Percentiles rank a stretch among this genome's conserved stretches.
Evolutionary conservation across 1,284 basidiomycete genomes (phyloP).

Genomic region (Apiotrichum siamense): DNA sequence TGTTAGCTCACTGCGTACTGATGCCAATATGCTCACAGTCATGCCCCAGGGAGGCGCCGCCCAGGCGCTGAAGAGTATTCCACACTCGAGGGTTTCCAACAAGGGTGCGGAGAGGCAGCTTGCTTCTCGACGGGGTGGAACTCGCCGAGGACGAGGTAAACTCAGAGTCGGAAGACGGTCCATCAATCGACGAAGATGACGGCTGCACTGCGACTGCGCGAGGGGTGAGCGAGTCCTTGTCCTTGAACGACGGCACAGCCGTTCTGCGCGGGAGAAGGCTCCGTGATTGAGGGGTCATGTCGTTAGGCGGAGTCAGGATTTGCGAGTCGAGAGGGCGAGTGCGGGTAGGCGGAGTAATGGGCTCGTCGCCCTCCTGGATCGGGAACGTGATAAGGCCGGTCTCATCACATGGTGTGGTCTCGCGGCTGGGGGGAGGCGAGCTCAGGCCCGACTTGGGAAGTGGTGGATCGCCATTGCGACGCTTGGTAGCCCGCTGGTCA

Average conservation of each 20-base stretch:
- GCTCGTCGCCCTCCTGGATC: constrained; percentile 10
- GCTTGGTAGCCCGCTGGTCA: constrained; percentile 17
- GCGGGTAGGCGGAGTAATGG: neutral
- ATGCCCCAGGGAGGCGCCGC: constrained; percentile 1
- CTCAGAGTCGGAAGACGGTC: constrained; percentile 4
- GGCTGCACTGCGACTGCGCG: neutral
- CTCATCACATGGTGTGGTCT: constrained; percentile 11
- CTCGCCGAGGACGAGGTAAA: neutral
- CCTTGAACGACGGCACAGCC: neutral
- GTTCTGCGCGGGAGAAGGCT: constrained; percentile 11
- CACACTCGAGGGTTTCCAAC: constrained; percentile 1
- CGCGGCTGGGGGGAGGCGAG: constrained; percentile 24
- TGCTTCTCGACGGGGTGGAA: neutral
- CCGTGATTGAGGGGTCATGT: neutral
- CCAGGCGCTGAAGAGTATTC: constrained; percentile 3
- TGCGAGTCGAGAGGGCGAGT: neutral
- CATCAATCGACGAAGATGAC: neutral
- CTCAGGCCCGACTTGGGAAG: constrained; percentile 17
- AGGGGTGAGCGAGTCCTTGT: neutral
- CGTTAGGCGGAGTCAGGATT: neutral
- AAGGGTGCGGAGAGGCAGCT: constrained; percentile 2
- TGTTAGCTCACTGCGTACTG: neutral
- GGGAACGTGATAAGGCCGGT: neutral
- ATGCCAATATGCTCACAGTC: neutral
- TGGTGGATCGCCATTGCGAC: constrained; percentile 10